phyloP scores from a whole-genome alignment of 331 rosid genomes.

The Pyracantha coccinea region DNA sequence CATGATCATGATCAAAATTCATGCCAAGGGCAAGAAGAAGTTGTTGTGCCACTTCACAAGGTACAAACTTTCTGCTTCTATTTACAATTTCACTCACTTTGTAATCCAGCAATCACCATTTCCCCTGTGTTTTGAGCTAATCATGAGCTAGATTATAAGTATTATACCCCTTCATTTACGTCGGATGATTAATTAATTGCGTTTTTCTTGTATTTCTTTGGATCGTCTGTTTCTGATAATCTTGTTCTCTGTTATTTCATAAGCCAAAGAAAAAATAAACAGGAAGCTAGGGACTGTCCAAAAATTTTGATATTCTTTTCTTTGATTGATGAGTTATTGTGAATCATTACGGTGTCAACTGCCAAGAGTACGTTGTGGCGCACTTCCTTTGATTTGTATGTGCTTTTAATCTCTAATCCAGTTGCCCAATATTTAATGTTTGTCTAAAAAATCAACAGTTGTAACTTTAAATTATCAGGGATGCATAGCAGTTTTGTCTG shows the following conservation, averaged over 20 bases:
- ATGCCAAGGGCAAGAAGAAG: constrained; percentile 24
- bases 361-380: neutral
- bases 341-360: neutral
- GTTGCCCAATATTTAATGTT: neutral
- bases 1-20: constrained; percentile 9
- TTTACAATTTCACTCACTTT: neutral
- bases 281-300: too few relatives aligned
- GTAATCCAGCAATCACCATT: neutral
- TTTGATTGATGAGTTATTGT: neutral
- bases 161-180: neutral
- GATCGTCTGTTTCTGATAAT: neutral
- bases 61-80: constrained; percentile 9
- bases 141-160: neutral
- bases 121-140: neutral
- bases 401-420: neutral
- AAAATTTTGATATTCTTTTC: too few relatives aligned
- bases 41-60: constrained; percentile 35
- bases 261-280: neutral
- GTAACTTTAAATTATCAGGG: neutral
- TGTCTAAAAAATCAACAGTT: neutral
- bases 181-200: neutral
- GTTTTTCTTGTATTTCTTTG: neutral
- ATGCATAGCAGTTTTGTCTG: neutral
- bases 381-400: neutral
- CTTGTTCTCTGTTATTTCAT: neutral